Evolutionary conservation across 129 eudicot genomes (phyloP).

Genomic region (Lactuca sativa): DNA sequence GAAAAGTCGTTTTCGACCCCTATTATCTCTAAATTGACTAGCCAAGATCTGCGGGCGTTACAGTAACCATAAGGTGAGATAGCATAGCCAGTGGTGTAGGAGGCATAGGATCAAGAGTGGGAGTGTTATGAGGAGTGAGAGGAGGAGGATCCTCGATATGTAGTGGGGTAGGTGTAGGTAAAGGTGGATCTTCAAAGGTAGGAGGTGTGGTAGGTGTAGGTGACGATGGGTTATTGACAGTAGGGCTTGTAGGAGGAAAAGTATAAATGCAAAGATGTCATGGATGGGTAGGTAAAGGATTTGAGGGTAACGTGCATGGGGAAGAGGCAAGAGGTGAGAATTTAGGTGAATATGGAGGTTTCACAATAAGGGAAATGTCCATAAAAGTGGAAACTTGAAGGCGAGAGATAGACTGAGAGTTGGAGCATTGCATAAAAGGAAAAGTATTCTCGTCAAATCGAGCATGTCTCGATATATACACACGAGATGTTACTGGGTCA

Average conservation of each 20-base stretch:
- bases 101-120: neutral
- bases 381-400: neutral
- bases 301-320: neutral
- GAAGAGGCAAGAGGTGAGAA: no score
- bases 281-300: neutral
- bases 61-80: no score
- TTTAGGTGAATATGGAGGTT: no score
- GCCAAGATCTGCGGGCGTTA: no score
- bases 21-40: no score
- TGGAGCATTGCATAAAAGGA: neutral
- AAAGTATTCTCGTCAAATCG: neutral
- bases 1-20: no score
- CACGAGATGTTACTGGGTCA: neutral
- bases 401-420: no score
- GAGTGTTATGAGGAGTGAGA: neutral
- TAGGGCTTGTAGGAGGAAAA: neutral
- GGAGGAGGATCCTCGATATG: neutral
- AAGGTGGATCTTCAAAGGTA: neutral
- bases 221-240: neutral
- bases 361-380: neutral
- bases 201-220: neutral
- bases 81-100: neutral
- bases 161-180: neutral
- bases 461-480: neutral
- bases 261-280: neutral